Conservation (phyloP, 179 eudicot species). For the Monotropa hypopitys region DNA sequence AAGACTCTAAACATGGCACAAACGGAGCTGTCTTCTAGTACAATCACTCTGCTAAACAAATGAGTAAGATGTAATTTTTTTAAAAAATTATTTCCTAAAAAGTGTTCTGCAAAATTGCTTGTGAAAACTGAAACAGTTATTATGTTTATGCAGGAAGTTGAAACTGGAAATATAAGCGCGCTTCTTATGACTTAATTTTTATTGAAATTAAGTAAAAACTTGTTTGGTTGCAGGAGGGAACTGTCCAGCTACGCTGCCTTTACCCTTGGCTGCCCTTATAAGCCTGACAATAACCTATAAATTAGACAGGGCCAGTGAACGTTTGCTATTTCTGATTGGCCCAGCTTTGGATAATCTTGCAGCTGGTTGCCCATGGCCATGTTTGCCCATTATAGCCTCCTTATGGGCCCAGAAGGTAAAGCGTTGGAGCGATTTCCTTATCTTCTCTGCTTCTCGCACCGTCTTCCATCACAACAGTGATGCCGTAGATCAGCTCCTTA, state of each 20-base stretch:
- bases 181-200: neutral
- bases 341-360: constrained; percentile 75
- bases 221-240: constrained; percentile 10
- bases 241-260: constrained; percentile 67
- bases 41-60: neutral
- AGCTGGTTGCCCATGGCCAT: constrained; percentile 96
- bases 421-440: constrained; percentile 86
- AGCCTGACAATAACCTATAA: constrained; percentile 94
- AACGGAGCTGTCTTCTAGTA: too few species aligned
- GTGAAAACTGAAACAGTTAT: neutral
- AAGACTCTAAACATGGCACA: too few species aligned
- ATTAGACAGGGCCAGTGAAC: constrained; percentile 61
- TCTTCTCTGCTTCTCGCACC: constrained; percentile 76
- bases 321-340: constrained; percentile 64
- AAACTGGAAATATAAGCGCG: neutral
- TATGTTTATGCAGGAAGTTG: neutral
- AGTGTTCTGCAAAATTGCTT: neutral
- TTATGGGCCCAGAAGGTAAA: constrained; percentile 92
- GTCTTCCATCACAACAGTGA: constrained; percentile 74
- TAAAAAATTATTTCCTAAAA: neutral
- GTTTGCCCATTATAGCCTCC: constrained; percentile 80
- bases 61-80: neutral
- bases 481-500: constrained; percentile 81
- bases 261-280: constrained; percentile 84
- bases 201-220: neutral